Evolutionary conservation across 345 rosid genomes (phyloP).

Genomic region (Firmiana major): DNA sequence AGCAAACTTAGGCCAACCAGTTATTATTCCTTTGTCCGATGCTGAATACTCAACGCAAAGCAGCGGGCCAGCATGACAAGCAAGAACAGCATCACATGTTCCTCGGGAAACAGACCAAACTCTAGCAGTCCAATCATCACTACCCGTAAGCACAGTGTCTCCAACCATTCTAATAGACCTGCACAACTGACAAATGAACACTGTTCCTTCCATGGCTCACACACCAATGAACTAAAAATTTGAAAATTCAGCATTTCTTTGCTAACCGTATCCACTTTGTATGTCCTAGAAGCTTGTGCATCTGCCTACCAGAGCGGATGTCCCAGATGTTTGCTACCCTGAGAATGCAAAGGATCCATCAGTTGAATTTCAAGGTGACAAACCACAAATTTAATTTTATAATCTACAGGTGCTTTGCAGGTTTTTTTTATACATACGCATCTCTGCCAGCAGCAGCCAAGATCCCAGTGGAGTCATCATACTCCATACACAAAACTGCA

Average conservation of each 20-base stretch:
- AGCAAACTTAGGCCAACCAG: constrained; percentile 46
- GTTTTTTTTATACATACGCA: constrained; percentile 50
- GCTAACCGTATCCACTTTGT: constrained; percentile 95
- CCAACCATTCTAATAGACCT: constrained; percentile 96
- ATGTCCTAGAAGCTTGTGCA: constrained; percentile 95
- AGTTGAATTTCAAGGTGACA: constrained; percentile 9
- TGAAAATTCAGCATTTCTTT: constrained; percentile 3
- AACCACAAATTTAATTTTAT: neutral
- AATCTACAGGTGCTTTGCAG: neutral
- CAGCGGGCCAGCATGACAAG: constrained; percentile 96
- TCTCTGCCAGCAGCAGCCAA: constrained; percentile 98
- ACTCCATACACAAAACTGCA: constrained; percentile 90
- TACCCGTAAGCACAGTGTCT: constrained; percentile 87
- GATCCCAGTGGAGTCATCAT: constrained; percentile 94
- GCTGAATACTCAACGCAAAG: constrained; percentile 77
- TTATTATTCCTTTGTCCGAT: constrained; percentile 85
- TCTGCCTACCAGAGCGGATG: constrained; percentile 94
- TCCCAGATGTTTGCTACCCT: constrained; percentile 97
- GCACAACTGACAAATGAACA: constrained; percentile 30
- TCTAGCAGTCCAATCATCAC: constrained; percentile 99
- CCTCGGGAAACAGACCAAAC: constrained; percentile 96
- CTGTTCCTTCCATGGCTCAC: constrained; percentile 2
- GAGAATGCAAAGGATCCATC: constrained; percentile 29
- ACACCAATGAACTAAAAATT: neutral
- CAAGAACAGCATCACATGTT: constrained; percentile 83